Base-by-base conservation (phyloP, 1,284 basidiomycete species). In the Malassezia arunalokei region DNA sequence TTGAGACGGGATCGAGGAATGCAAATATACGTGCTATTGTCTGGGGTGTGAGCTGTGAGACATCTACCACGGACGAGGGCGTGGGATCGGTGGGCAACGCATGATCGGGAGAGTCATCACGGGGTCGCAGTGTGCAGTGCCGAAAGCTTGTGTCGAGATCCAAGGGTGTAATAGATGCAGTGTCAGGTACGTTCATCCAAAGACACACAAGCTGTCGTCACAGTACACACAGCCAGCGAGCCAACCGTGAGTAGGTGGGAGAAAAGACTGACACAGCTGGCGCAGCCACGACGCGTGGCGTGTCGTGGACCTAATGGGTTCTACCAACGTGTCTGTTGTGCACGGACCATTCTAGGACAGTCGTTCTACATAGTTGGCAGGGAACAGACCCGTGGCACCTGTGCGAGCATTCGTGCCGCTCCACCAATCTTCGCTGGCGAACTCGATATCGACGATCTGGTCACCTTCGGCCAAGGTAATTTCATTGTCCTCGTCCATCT, bases 1-100 rank as follows among this genome's bases (percentile, higher is more conserved):
- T 79, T 6, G 81, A 77, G 0, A 76, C 75, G 0, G 85, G 84
- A 64, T 82, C 78, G 48, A 89, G 81, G 68, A 81, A 82, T 8
- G 84, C 78, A n/a, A 85, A 84, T 75, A 88, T 78, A 57, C 85
- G 83, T 33, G 81, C 81, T 73, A 88, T 82, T 28, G 82, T 82
- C 70, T 89, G 86, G 32, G 77, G 73, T 24, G 86, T 45, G 31
- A 11, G 30, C 47, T 8, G 49, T 40, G 33, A 35, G 15, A 15
- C 33, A 35, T 12, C 33, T 35, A 15, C 33, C 11, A 12, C 15
- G 33, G 33, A 35, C 33, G 33, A 35, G 15, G 33, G 15, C 33
- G 33, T 15, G 33, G 15, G 33, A 11, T 11, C 33, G 3, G 33
- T 35, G 3, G 33, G 33, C 15, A 15, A 35, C 33, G 33, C 33